Evolutionary conservation across 352 stramenopile species (phyloP).

Genomic region (Phytophthora nicotianae): DNA sequence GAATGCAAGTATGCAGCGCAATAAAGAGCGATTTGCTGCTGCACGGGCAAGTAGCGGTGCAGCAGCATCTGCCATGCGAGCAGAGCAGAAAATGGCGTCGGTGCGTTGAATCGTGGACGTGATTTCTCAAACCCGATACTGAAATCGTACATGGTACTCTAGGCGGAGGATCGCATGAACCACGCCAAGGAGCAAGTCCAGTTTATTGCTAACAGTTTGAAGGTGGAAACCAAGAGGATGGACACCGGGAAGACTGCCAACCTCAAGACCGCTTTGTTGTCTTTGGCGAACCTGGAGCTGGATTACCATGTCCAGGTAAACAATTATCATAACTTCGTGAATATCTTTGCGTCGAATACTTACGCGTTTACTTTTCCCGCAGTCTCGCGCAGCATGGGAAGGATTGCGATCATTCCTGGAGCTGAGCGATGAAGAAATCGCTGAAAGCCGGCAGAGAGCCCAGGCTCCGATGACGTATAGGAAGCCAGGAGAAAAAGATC

Average conservation of each 20-base stretch:
- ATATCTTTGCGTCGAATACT: slow-evolving; percentile 2
- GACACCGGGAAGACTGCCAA: slow-evolving; percentile 81
- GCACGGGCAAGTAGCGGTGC: slow-evolving; percentile 83
- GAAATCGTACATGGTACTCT: neutral
- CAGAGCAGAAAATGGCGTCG: slow-evolving; percentile 89
- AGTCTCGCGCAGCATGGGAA: slow-evolving; percentile 80
- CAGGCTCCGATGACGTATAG: slow-evolving; percentile 59
- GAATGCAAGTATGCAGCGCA: slow-evolving; percentile 90
- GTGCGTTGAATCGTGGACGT: slow-evolving; percentile 33
- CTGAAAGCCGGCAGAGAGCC: slow-evolving; percentile 59
- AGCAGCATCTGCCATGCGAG: slow-evolving; percentile 84
- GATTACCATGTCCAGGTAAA: slow-evolving; percentile 87
- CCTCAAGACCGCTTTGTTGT: slow-evolving; percentile 77
- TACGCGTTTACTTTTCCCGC: slow-evolving; percentile 9
- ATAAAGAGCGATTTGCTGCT: slow-evolving; percentile 89
- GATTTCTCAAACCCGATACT: neutral
- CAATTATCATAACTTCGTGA: neutral
- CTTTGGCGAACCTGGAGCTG: slow-evolving; percentile 76
- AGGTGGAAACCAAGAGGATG: slow-evolving; percentile 85
- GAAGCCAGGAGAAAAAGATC: slow-evolving; percentile 73
- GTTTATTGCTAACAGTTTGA: slow-evolving; percentile 88
- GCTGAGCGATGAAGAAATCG: slow-evolving; percentile 60
- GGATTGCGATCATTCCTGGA: slow-evolving; percentile 68
- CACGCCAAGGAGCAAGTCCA: slow-evolving; percentile 86
- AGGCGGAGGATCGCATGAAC: slow-evolving; percentile 90